A percentile compares a stretch with the other conserved stretches of the same genome.
phyloP scores from a whole-genome alignment of 225 moss, liverwort and hornwort genomes.

The Marchantia paleacea region DNA sequence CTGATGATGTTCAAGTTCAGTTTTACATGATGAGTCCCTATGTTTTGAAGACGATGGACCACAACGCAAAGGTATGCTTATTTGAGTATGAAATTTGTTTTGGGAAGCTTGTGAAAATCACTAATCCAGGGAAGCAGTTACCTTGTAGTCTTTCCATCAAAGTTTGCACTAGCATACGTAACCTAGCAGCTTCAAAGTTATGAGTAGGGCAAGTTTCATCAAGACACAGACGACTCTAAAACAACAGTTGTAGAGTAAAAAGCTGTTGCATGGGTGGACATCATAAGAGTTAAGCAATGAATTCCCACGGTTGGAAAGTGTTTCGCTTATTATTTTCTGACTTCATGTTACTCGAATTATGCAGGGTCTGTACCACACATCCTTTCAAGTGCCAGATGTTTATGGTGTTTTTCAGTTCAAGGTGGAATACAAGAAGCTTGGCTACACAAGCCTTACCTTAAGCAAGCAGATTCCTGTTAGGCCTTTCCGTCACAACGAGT shows the following conservation, averaged over 20 bases:
- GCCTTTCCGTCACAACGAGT: conserved; percentile 96
- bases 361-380: conserved; percentile 76
- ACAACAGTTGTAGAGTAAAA: too few species aligned
- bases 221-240: too few species aligned
- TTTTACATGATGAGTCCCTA: conserved; percentile 99
- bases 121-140: background rate
- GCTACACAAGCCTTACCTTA: conserved; percentile 68
- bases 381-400: conserved; percentile 92
- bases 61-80: conserved; percentile 60
- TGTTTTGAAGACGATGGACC: conserved; percentile 73
- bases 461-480: conserved; percentile 98
- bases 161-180: background rate
- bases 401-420: conserved; percentile 99
- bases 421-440: conserved; percentile 76
- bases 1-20: conserved; percentile 95
- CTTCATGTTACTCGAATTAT: background rate
- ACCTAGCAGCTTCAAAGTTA: background rate
- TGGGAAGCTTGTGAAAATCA: background rate
- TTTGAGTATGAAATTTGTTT: background rate
- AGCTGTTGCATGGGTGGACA: background rate
- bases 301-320: background rate
- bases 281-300: background rate
- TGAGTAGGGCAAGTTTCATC: background rate
- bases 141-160: background rate
- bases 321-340: background rate